These are phyloP conservation scores for Trichoderma gracile DNA, from an alignment of 2,329 filamentous ascomycete genomes.

Conservation along the genomic window DNA sequence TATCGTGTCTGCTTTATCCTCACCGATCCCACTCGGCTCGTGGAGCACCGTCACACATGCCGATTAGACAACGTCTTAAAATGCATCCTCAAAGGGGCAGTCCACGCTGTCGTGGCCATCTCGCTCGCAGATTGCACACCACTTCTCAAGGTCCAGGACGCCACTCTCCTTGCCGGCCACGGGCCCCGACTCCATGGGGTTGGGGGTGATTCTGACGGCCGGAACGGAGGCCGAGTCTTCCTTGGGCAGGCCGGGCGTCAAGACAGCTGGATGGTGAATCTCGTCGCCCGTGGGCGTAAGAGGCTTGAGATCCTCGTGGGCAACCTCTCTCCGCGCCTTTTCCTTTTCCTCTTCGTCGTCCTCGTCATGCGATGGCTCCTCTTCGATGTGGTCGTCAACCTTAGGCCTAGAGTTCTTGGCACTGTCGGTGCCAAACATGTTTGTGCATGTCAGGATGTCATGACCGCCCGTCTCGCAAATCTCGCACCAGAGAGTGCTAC, in stretches of 20 bases:
- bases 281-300: constrained; percentile 43
- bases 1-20: constrained; percentile 17
- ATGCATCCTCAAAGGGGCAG: constrained; percentile 86
- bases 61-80: constrained; percentile 44
- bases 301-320: constrained; percentile 42
- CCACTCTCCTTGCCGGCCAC: constrained; percentile 78
- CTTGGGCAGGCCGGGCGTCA: constrained; percentile 55
- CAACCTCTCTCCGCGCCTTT: constrained; percentile 39
- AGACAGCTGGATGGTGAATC: constrained; percentile 55
- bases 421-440: constrained; percentile 68
- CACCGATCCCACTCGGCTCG: background rate
- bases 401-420: constrained; percentile 35
- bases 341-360: constrained; percentile 30
- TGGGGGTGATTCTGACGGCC: constrained; percentile 55
- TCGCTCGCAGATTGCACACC: constrained; percentile 94
- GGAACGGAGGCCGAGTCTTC: constrained; percentile 40
- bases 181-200: constrained; percentile 65
- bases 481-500: constrained; percentile 82
- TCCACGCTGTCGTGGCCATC: constrained; percentile 96
- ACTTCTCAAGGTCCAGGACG: constrained; percentile 79
- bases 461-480: constrained; percentile 91
- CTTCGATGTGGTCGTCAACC: background rate
- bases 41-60: background rate
- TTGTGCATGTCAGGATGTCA: constrained; percentile 91
- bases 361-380: background rate